Evolutionary conservation across 2,329 filamentous ascomycete genomes (phyloP), one percentile per base, ranked within the genome.

Genomic region (Penicillium sclerotigenum): DNA sequence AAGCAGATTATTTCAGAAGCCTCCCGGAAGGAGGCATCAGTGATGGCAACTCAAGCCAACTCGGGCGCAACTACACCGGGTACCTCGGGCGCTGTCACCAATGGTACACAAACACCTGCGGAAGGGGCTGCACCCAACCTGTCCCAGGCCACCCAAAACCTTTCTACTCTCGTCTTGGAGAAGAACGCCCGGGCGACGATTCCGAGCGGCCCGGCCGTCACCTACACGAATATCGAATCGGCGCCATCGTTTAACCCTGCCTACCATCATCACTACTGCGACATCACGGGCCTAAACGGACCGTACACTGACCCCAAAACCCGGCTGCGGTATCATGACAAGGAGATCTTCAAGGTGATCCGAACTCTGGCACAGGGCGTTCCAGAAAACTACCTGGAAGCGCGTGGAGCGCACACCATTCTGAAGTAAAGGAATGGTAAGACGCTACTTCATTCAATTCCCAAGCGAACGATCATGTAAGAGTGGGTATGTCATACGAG

Each of bases 271-370:
- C 89, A 88, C 68, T 99, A 97, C 75, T 99, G 94, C 79, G 95
- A 99, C 74, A 84, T 99, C 66, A 99, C 94, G 1, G 95, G 94
- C 1, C 77, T 99, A 62, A 85, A 90, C n/a, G 90, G 91, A 29
- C 88, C 89, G 6, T 99, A 99, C 72, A 85, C 90, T 31, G 94
- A 99, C 71, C 95, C 94, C 3, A 99, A 99, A 82, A 96, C 92
- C 37, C 84, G 93, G 61, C 76, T 99, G 74, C 82, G 93, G 59
- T 99, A 99, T 75, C 90, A 96, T 74, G 88, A 99, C 73, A 89
- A 85, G 73, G 94, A 99, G 78, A 84, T 97, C 6, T 99, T 97
- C 78, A 84, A 83, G 3, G 83, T 91, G 38, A 88, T 99, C 57
- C 85, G 91, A 68, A 85, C 82, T 2, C 75, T 99, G 66, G 88